Evolutionary conservation across 768 basidiomycete species (phyloP), one percentile per base, ranked within the genome.

Genomic region (Rhizopogon sp.): DNA sequence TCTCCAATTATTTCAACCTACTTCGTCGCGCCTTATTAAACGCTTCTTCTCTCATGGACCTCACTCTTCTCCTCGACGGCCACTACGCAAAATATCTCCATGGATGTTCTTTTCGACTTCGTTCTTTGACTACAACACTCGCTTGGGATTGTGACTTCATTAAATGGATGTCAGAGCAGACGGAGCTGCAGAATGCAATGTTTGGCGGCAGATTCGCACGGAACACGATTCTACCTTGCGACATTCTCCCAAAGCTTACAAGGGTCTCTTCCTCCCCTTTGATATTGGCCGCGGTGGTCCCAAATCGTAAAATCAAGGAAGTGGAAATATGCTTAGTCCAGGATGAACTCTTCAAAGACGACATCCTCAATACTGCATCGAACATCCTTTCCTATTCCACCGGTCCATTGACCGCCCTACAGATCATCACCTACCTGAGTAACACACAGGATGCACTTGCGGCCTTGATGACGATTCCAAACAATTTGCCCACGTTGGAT

Each of bases 261-360:
- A 62, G 61, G 13, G 55, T 69, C 37, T 65, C 65, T 39, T 65
- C 64, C 0, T 57, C 62, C 10, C 65, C 67, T 14, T 61, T 61
- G 25, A 62, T 66, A 28, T 52, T 69, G 14, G 59, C 67, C 5
- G 50, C 57, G 25, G 59, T 66, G 8, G 62, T 69, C 20, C 67
- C 66, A 0, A 58, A 57, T 22, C 58, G 66, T 39, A 52, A 61
- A 28, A 58, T 68, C 13, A 46, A 49, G 28, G 61, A 62, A 39
- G 64, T 67, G 9, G 66, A 68, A 42, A 52, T 68, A 20, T 66
- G 63, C 42, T 55, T 68, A 35, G 50, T 60, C 33, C 53, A 66
- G 22, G 63, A 65, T 2, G 66, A 60, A 56, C 46, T 64, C 10
- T 59, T 68, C 46, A 66, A 57, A 37, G 54, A 58, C 16, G 64